Evolutionary conservation across 192 early-diverging fungal genomes (phyloP), one percentile per base, ranked within the genome.

Genomic region (Backusella westeae): DNA sequence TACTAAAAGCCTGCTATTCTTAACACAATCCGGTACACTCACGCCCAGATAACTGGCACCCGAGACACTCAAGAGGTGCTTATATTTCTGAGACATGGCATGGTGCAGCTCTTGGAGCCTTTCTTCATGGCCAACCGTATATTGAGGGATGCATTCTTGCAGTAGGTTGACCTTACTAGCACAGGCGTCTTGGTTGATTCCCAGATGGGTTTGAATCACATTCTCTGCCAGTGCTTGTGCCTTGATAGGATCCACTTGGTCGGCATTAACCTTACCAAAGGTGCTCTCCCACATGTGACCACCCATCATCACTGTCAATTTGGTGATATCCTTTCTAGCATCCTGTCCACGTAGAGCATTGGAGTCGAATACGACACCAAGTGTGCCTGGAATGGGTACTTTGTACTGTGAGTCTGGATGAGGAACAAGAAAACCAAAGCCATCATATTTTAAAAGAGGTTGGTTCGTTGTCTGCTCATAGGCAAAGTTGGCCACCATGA

Each of bases 351-450:
- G 92, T 74, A 94, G 78, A 12, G 91, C 85, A 63, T 90, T 91
- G 14, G 94, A 95, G 77, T 99, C 97, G 81, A 97, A 96, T 8
- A 97, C 92, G 17, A 91, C 87, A 12, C 97, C 97, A 12, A 99
- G 82, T 6, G 91, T 85, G 34, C 81, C 84, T 7, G 81, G 81
- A 6, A 80, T 39, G 8, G 73, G 78, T 3, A 72, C 52, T 1
- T 42, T 56, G 3, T 71, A 44, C 8, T 73, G 32, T 6, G 84
- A 77, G 19, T 85, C 83, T 9, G 74, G 78, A 42, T 88, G 86
- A 6, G 97, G 97, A 14, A 94, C 90, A 26, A 99, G 87, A 75
- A 93, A 97, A 7, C 97, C 97, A 84, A 99, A 99, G 1, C 97
- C 97, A 56, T 91, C 86, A 12, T 93, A 86, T 0, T 88, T 85